Evolutionary conservation across 1,284 basidiomycete genomes (phyloP), one percentile per base, ranked within the genome.

Genomic region (Microbotryum scabiosae): DNA sequence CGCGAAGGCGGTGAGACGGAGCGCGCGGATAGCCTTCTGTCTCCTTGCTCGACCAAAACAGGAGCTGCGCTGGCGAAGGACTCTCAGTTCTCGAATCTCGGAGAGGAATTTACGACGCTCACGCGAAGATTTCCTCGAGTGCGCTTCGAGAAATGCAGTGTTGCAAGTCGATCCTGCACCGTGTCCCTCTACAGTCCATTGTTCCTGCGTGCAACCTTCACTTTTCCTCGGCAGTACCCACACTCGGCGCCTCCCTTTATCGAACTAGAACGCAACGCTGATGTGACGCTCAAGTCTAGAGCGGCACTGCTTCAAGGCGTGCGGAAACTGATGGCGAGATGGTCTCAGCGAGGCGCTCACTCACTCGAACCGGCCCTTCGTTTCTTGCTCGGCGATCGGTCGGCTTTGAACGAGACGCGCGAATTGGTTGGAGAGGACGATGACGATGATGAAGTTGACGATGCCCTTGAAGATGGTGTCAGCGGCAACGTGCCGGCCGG

Each of bases 191-290:
- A 90, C 70, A 90, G 90, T 0, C 91, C 90, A 1, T 62, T 87
- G 5, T 91, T 89, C 77, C 84, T 94, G 57, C 84, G 92, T 1
- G 83, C 93, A n/a, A 86, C 88, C 6, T 93, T 94, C 77, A 84
- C 84, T 2, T 96, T 96, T 72, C 91, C 92, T 1, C 80, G 82
- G 36, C 82, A 83, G 52, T 97, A 97, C 71, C 90, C 91, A 0
- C 80, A 83, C 25, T 78, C 78, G 0, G 65, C 69, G 0, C 78
- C 84, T 56, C 90, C 90, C 0, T 80, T 80, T 3, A 82, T 93
- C 51, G 88, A 91, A 59, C 79, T 96, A 3, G 90, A 94, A 70
- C 82, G 84, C 28, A 90, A 83, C 65, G 85, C 87, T 1, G 79
- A 90, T 4, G 86, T 94, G 54, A 82, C 86, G 1, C 81, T 85